Evolutionary conservation across 2,329 filamentous ascomycete species (phyloP).

Genomic region (Chaetomiaceae sp.): DNA sequence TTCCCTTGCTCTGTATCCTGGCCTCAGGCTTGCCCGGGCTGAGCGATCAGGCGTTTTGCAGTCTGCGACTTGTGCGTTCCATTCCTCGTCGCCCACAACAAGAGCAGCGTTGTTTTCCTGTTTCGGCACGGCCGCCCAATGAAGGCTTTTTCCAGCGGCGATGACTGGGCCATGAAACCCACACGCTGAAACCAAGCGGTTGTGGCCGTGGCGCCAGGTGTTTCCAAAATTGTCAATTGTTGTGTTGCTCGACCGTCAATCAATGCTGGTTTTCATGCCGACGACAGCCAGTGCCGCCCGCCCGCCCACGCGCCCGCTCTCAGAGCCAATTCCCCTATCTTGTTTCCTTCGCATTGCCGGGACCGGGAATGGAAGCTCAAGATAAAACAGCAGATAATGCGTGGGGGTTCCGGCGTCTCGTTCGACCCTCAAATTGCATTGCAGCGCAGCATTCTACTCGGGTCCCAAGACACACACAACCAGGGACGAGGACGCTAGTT

Average conservation of each 20-base stretch:
- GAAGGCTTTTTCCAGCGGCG: slow-evolving; percentile 4
- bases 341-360: not conserved
- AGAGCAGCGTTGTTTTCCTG: slow-evolving; percentile 12
- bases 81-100: slow-evolving; percentile 15
- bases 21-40: slow-evolving; percentile 16
- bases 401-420: slow-evolving; percentile 21
- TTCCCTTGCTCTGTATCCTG: too few species aligned
- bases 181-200: slow-evolving; percentile 20
- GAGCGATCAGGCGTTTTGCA: slow-evolving; percentile 24
- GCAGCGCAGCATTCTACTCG: slow-evolving; percentile 10
- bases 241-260: slow-evolving; percentile 3
- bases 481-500: not conserved
- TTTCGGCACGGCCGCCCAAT: slow-evolving; percentile 17
- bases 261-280: slow-evolving; percentile 5
- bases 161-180: slow-evolving; percentile 14
- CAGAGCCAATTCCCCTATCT: not conserved
- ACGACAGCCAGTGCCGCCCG: not conserved
- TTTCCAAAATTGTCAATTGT: slow-evolving; percentile 10
- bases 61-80: slow-evolving; percentile 20
- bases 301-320: too few species aligned
- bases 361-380: slow-evolving; percentile 15
- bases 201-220: slow-evolving; percentile 2
- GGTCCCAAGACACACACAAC: slow-evolving; percentile 6
- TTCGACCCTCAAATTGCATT: slow-evolving; percentile 6
- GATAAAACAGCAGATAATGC: slow-evolving; percentile 14